These are phyloP conservation scores for Trichophyton rubrum DNA, from an alignment of 2,329 filamentous ascomycete genomes.

Conservation along the genomic window DNA sequence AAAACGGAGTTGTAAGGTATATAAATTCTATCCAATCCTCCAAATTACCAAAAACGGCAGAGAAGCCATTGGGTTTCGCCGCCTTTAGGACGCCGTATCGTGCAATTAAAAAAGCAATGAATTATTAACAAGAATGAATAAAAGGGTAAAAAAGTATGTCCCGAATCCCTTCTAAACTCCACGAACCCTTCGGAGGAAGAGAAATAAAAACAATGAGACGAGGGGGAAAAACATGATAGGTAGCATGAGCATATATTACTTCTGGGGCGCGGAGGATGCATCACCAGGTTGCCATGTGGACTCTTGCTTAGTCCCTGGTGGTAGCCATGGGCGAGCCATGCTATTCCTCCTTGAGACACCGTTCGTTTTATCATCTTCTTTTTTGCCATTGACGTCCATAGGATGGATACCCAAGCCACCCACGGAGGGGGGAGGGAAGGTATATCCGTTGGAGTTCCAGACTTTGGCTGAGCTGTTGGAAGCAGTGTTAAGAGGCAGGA, in stretches of 20 bases:
- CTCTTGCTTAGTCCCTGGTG: constrained; percentile 71
- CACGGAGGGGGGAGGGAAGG: constrained; percentile 19
- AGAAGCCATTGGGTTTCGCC: background rate
- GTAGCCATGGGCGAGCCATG: constrained; percentile 46
- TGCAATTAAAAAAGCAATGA: background rate
- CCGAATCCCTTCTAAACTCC: background rate
- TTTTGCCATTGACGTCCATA: constrained; percentile 20
- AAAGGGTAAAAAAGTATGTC: background rate
- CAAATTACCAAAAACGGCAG: background rate
- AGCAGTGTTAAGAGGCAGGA: constrained; percentile 53
- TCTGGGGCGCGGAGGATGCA: constrained; percentile 15
- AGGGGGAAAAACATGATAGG: background rate
- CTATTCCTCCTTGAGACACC: constrained; percentile 30
- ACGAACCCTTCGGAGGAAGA: background rate
- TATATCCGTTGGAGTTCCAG: constrained; percentile 28
- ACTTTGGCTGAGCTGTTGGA: constrained; percentile 25
- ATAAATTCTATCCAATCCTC: constrained; percentile 5
- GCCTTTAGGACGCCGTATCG: constrained; percentile 6
- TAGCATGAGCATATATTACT: background rate
- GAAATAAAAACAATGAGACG: background rate
- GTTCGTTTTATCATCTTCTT: constrained; percentile 36
- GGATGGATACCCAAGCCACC: constrained; percentile 9
- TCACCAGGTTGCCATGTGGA: constrained; percentile 60
- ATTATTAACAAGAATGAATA: background rate
- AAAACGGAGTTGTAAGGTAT: background rate